Conservation (phyloP, 179 eudicot species). For the Carnegiea gigantea region DNA sequence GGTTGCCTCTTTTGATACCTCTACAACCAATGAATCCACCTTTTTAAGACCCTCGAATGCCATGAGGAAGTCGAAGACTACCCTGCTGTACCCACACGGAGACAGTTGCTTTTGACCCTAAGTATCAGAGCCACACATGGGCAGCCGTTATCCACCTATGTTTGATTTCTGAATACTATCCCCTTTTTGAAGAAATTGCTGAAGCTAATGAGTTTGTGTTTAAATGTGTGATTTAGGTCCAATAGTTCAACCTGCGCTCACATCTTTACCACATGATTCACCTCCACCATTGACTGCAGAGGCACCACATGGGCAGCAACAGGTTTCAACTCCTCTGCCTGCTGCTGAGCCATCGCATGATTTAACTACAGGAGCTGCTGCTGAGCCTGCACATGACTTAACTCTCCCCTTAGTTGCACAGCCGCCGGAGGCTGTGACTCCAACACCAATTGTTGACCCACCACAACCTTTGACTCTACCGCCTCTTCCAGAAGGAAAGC, state of each 20-base stretch:
- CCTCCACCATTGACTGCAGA: background rate
- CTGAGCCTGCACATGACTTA: slow-evolving; percentile 9
- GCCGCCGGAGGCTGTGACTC: background rate
- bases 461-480: slow-evolving; percentile 1
- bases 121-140: background rate
- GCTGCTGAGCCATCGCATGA: slow-evolving; percentile 18
- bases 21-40: too few species aligned
- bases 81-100: too few species aligned
- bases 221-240: slow-evolving; percentile 8
- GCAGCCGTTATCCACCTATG: too few species aligned
- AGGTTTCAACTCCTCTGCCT: slow-evolving; percentile 18
- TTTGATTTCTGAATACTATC: too few species aligned
- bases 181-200: too few species aligned
- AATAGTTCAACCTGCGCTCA: background rate
- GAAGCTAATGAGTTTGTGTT: background rate
- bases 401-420: background rate
- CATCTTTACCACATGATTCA: background rate
- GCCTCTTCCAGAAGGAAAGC: background rate
- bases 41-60: too few species aligned
- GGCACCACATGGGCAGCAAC: background rate
- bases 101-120: background rate
- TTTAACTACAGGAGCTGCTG: slow-evolving; percentile 19
- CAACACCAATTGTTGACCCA: background rate
- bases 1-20: too few species aligned
- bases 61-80: too few species aligned